Conservation (phyloP, 495 filamentous ascomycete genomes). For the Penicillium manginii region DNA sequence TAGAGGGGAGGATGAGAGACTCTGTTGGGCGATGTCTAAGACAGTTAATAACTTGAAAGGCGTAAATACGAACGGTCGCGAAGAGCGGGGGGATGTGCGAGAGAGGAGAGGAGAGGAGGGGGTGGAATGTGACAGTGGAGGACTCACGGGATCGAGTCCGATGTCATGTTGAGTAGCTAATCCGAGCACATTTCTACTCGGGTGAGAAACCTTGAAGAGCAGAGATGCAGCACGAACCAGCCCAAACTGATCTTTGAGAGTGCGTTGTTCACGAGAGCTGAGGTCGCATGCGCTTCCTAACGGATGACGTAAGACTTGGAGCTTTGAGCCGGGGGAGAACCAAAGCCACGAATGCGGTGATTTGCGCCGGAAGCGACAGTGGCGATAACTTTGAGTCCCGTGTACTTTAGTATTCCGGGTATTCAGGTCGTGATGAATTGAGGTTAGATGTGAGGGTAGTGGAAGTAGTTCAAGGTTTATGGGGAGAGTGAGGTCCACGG, state of each 20-base stretch:
- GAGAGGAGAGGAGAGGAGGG: conserved; percentile 9
- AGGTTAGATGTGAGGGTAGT: too few relatives aligned
- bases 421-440: too few relatives aligned
- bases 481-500: too few relatives aligned
- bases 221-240: conserved; percentile 14
- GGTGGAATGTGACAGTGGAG: conserved; percentile 11
- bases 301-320: conserved; percentile 51
- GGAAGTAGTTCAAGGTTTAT: too few relatives aligned
- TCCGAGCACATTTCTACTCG: conserved; percentile 43
- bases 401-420: too few relatives aligned
- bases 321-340: conserved; percentile 38
- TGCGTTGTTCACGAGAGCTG: conserved; percentile 7
- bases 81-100: conserved; percentile 6
- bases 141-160: conserved; percentile 47
- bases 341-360: conserved; percentile 26
- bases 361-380: conserved; percentile 2
- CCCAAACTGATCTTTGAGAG: conserved; percentile 15
- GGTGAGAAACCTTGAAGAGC: conserved; percentile 12
- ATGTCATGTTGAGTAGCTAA: conserved; percentile 48
- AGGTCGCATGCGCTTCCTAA: conserved; percentile 27
- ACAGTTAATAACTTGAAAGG: conserved; percentile 9
- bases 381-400: too few relatives aligned
- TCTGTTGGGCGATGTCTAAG: conserved; percentile 60
- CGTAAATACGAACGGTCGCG: conserved; percentile 17
- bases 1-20: conserved; percentile 62